phyloP scores from a whole-genome alignment of 2,329 filamentous ascomycete species.

The Fusarium tuaranense region DNA sequence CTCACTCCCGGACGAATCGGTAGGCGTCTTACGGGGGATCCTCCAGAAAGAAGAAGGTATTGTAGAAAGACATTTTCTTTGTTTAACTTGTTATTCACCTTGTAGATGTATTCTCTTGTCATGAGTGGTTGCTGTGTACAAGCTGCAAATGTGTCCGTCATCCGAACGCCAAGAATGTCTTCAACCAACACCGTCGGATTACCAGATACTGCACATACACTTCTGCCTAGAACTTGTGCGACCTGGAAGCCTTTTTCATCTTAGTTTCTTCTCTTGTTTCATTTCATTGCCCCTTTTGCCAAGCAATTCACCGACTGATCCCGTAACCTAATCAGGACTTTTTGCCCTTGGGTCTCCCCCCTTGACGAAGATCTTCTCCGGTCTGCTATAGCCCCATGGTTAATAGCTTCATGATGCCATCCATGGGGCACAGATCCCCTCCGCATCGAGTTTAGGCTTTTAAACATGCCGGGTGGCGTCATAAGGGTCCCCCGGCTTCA shows the following conservation, averaged over 20 bases:
- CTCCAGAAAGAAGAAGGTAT: background rate
- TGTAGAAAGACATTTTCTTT: background rate
- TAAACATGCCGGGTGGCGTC: slow-evolving; percentile 1
- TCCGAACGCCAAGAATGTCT: background rate
- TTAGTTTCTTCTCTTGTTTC: background rate
- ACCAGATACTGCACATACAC: background rate
- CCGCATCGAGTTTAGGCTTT: slow-evolving; percentile 3
- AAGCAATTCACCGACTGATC: background rate
- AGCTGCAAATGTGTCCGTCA: background rate
- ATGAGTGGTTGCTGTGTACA: background rate
- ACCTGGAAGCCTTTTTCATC: background rate
- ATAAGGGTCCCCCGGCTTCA: slow-evolving; percentile 4
- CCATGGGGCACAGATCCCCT: background rate
- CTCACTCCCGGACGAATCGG: background rate
- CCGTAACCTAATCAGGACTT: background rate
- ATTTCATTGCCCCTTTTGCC: background rate
- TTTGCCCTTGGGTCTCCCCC: background rate
- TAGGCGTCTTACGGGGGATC: background rate
- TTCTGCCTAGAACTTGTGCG: background rate
- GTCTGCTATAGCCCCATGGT: background rate
- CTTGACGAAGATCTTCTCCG: background rate
- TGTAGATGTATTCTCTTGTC: background rate
- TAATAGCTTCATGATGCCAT: background rate
- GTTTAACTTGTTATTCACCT: background rate
- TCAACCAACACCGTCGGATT: background rate